Base-by-base conservation (phyloP, 1,284 basidiomycete genomes). In the Austroboletus niveus region DNA sequence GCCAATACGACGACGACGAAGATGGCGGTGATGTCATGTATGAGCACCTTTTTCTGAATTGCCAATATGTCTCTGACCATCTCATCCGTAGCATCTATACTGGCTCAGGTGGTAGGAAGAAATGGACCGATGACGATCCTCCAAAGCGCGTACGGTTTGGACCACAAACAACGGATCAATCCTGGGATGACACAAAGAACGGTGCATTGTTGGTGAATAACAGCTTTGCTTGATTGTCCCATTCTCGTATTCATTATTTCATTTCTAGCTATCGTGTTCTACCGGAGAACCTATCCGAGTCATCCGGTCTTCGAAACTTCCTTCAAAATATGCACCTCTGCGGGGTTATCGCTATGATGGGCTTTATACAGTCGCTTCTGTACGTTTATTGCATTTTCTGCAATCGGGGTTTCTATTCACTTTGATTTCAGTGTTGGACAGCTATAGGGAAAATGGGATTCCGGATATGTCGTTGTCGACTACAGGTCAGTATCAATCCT, bases 1-100 rank as follows among this genome's bases (percentile, higher is more conserved):
- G 22, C 22, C 8, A 10, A 4, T 69, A 66, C 45, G 6, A 45
- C 34, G 67, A 69, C 35, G 42, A 66, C 27, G 49, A 62, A 40
- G 64, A 66, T 32, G 52, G 51, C 2, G 64, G 66, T 1, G 60
- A 69, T n/a, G 42, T 59, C 3, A 52, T 69, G 67, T 69, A 49
- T 38, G 58, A 6, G 36, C 31, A 10, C 32, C 47, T 35, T 9
- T 22, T 14, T 5, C 5, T 24, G 41, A n/a, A 6, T 15, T 9
- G 4, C 10, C 10, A 17, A 36, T 30, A 0, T 31, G 9, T 9
- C 4, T 38, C 50, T 60, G 32, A 64, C 48, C 12, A 15, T 24
- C 22, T 41, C 35, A 38, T 17, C 15, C 10, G 17, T 32, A 63
- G 64, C 29, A 47, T 67, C 7, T 69, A 66, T 35, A 70, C 66